Evolutionary conservation across 352 stramenopile genomes (phyloP).

Genomic region (Pythium rishiriense): DNA sequence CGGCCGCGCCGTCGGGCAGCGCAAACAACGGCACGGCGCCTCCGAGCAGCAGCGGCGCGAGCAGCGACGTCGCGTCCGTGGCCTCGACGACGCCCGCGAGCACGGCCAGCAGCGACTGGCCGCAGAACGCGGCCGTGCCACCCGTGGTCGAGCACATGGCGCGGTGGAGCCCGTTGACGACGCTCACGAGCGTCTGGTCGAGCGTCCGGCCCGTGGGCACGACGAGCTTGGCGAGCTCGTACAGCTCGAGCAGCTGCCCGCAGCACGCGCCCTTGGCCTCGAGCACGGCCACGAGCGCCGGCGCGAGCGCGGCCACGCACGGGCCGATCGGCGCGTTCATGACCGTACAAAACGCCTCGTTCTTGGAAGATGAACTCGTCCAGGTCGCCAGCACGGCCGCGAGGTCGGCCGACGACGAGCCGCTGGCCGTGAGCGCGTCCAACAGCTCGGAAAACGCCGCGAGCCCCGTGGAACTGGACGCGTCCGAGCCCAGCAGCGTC

Average conservation of each 20-base stretch:
- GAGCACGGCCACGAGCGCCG: conserved; percentile 40
- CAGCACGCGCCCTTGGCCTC: conserved; percentile 55
- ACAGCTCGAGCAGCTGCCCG: conserved; percentile 40
- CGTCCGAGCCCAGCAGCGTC: conserved; percentile 36
- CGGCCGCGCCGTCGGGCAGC: conserved; percentile 33
- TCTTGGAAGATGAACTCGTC: conserved; percentile 41
- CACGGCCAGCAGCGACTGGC: conserved; percentile 42
- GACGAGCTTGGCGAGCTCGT: conserved; percentile 50
- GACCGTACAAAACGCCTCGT: conserved; percentile 49
- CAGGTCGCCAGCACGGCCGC: conserved; percentile 36
- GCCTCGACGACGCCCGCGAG: conserved; percentile 33
- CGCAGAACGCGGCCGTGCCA: conserved; percentile 31
- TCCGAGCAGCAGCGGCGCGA: conserved; percentile 44
- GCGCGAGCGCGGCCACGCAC: conserved; percentile 46
- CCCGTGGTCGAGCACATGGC: conserved; percentile 46
- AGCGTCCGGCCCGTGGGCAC: conserved; percentile 46
- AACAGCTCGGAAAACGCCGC: conserved; percentile 47
- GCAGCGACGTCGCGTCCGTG: conserved; percentile 35
- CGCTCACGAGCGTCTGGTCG: conserved; percentile 38
- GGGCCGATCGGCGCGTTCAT: conserved; percentile 56
- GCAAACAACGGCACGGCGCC: conserved; percentile 52
- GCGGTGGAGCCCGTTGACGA: conserved; percentile 58
- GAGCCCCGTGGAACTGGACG: conserved; percentile 27
- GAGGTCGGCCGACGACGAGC: conserved; percentile 18
- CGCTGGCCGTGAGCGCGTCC: conserved; percentile 29